These are phyloP conservation scores for Acer yangbiense DNA, from an alignment of 345 rosid genomes.

Conservation along the genomic window DNA sequence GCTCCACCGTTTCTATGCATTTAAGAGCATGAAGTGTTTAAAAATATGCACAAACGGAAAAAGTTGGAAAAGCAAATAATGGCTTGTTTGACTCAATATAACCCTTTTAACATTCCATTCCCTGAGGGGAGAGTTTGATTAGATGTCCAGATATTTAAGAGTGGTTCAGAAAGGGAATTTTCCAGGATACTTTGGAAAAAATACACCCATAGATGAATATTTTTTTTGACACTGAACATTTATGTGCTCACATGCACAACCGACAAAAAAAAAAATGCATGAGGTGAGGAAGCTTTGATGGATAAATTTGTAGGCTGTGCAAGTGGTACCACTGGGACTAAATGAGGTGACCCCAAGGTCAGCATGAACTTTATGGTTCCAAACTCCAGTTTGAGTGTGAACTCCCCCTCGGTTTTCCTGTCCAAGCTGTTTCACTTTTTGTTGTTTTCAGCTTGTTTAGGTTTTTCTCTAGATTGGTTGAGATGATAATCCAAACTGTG, in stretches of 20 bases:
- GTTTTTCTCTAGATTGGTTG: not conserved
- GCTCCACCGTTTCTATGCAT: not conserved
- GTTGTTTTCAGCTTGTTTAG: not conserved
- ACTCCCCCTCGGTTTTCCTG: too few species aligned
- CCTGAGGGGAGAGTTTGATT: not conserved
- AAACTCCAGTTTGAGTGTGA: too few species aligned
- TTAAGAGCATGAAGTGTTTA: constrained; percentile 3
- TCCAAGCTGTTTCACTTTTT: not conserved
- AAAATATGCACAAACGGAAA: not conserved
- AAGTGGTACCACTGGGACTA: not conserved
- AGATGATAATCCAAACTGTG: not conserved
- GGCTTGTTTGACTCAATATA: not conserved
- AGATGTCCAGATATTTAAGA: not conserved
- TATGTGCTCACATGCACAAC: not conserved
- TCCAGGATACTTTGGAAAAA: not conserved
- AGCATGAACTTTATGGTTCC: too few species aligned
- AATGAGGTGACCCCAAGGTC: too few species aligned
- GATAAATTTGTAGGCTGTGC: not conserved
- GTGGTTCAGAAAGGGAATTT: not conserved
- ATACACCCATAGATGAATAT: not conserved
- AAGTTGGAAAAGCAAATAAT: not conserved
- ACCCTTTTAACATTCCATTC: not conserved
- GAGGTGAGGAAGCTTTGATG: not conserved
- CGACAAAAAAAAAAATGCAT: not conserved
- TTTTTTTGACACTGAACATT: not conserved